Conservation (phyloP, 176 grass and related monocot species). For the Panicum miliaceum region DNA sequence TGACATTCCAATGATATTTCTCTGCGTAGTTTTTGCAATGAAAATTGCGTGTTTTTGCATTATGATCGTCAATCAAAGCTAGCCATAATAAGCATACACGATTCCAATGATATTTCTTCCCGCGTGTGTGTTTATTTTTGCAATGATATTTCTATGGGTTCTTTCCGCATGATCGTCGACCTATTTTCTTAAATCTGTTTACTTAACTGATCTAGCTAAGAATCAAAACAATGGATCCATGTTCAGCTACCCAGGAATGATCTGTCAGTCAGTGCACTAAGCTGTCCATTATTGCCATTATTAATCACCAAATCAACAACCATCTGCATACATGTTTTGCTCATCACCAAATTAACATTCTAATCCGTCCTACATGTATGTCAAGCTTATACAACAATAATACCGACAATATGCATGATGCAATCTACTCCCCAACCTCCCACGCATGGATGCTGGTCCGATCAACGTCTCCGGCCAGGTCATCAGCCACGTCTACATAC, state of each 20-base stretch:
- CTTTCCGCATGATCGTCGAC: no score
- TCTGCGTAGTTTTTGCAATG: no score
- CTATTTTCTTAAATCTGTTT: no score
- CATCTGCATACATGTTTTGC: slow-evolving; percentile 31
- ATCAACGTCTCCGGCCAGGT: background rate
- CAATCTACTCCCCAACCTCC: background rate
- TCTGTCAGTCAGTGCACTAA: slow-evolving; percentile 16
- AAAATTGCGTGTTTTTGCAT: background rate
- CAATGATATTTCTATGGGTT: no score
- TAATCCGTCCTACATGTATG: slow-evolving; percentile 20
- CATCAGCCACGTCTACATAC: background rate
- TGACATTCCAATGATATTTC: no score
- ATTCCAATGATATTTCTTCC: no score
- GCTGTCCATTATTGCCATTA: slow-evolving; percentile 13
- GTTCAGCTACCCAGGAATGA: background rate
- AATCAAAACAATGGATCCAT: background rate
- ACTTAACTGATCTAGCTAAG: background rate
- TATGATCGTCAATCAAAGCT: no score
- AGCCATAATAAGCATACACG: no score
- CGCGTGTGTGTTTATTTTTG: no score
- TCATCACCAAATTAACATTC: slow-evolving; percentile 22
- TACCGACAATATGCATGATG: background rate
- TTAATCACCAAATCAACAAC: slow-evolving; percentile 23
- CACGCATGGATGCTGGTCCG: background rate
- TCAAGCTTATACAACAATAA: slow-evolving; percentile 5